Evolutionary conservation across 2,329 filamentous ascomycete genomes (phyloP), one percentile per base, ranked within the genome.

Genomic region (Ilyonectria destructans): DNA sequence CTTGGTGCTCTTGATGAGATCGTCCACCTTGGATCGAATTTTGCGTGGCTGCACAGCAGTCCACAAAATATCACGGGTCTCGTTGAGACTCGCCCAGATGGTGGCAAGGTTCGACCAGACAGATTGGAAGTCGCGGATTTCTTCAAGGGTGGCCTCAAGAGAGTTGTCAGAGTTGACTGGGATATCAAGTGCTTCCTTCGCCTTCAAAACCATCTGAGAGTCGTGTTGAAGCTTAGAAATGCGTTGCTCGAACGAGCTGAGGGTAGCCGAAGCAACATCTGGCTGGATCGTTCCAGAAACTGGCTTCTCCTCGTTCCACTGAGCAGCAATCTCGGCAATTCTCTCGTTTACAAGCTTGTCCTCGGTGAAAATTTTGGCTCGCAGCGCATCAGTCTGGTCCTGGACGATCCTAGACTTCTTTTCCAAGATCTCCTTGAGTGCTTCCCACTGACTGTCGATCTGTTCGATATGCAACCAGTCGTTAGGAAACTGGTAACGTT

Each of bases 101-200:
- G 95, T 97, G 26, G 94, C 96, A 57, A 99, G 85, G 56, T 93
- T 96, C 35, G 96, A 93, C 96, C 96, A 99, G 10, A 99, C 96
- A 21, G 96, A 98, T 83, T 97, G 97, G 85, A 99, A 99, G 81
- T 99, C 96, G 69, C 97, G 94, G 2, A 99, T 95, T 82, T 99
- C 96, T 79, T 98, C 96, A 17, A 98, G 86, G 9, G 98, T 93
- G 29, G 92, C 89, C n/a, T 89, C 87, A 23, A 99, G 89, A n/a
- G 92, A 91, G 58, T 92, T 93, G 74, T 97, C 94, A 0, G 92
- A 86, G 62, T 90, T 93, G 3, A 93, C 88, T 4, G 96, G 93
- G 48, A 99, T 88, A 78, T 97, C 95, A 48, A 99, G 90, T 4
- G 96, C 96, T 80, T 99, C 96, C 82, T 98, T 99, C 3, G 97